phyloP scores from a whole-genome alignment of 495 filamentous ascomycete genomes.

The Endocarpon pusillum region DNA sequence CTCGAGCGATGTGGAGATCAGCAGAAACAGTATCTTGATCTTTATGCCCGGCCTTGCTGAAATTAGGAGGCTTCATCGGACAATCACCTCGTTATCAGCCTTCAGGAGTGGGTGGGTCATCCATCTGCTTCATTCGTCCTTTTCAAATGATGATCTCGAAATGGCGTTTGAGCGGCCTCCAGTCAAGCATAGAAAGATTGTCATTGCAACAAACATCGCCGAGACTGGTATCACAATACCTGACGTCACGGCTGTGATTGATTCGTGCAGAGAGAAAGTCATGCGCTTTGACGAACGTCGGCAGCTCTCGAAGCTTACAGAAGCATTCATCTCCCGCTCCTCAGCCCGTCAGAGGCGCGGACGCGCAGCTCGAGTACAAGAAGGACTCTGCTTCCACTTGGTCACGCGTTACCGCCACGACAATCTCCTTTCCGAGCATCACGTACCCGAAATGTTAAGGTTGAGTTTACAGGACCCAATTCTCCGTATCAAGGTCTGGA shows the following conservation, averaged over 20 bases:
- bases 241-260: slow-evolving; percentile 87
- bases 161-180: slow-evolving; percentile 76
- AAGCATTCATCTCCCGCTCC: slow-evolving; percentile 82
- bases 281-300: slow-evolving; percentile 89
- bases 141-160: slow-evolving; percentile 93
- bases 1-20: slow-evolving; percentile 43
- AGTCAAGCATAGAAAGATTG: slow-evolving; percentile 68
- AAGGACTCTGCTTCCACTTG: slow-evolving; percentile 86
- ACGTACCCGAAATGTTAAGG: slow-evolving; percentile 88
- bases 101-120: slow-evolving; percentile 62
- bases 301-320: slow-evolving; percentile 75
- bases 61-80: slow-evolving; percentile 73
- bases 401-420: slow-evolving; percentile 84
- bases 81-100: slow-evolving; percentile 49
- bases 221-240: slow-evolving; percentile 97
- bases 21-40: slow-evolving; percentile 81
- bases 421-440: slow-evolving; percentile 60
- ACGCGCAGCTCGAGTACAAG: slow-evolving; percentile 87
- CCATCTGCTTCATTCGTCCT: slow-evolving; percentile 79
- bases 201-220: slow-evolving; percentile 90
- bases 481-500: slow-evolving; percentile 93
- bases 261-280: slow-evolving; percentile 88
- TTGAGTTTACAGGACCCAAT: slow-evolving; percentile 86
- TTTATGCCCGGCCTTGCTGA: slow-evolving; percentile 91
- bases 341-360: slow-evolving; percentile 91